Percentiles rank a stretch among this genome's conserved stretches.
Evolutionary conservation across 2,329 filamentous ascomycete genomes (phyloP).

Genomic region (Corynespora cassiicola): DNA sequence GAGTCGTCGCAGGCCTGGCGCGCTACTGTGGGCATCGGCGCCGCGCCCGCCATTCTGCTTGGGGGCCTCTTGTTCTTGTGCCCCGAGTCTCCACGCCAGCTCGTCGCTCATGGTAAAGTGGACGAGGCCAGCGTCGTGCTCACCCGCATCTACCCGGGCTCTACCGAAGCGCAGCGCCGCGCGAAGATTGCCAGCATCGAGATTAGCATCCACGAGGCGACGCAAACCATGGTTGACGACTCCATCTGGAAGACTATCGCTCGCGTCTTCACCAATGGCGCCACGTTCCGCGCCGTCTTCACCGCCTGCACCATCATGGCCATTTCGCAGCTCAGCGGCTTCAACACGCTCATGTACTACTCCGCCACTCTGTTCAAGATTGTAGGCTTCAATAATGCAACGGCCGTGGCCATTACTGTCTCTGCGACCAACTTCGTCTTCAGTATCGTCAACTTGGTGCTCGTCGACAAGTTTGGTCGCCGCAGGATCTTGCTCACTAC

Average conservation of each 20-base stretch:
- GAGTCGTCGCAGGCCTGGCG: slow-evolving; percentile 37
- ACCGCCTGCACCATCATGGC: slow-evolving; percentile 46
- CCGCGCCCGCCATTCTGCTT: slow-evolving; percentile 43
- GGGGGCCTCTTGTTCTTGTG: slow-evolving; percentile 41
- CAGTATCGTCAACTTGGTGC: slow-evolving; percentile 74
- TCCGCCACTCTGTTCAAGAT: slow-evolving; percentile 53
- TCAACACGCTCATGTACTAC: slow-evolving; percentile 88
- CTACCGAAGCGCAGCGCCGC: slow-evolving; percentile 30
- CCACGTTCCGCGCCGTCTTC: slow-evolving; percentile 42
- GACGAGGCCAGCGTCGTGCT: slow-evolving; percentile 42
- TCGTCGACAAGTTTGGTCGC: slow-evolving; percentile 82
- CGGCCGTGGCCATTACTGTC: slow-evolving; percentile 78
- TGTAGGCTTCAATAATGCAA: slow-evolving; percentile 79
- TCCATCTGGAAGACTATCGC: slow-evolving; percentile 38
- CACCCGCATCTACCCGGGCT: slow-evolving; percentile 39
- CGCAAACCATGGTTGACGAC: slow-evolving; percentile 35
- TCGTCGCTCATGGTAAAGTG: slow-evolving; percentile 41
- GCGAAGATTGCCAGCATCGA: slow-evolving; percentile 35
- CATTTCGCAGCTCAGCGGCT: slow-evolving; percentile 44
- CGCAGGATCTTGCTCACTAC: slow-evolving; percentile 64
- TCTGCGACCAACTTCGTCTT: slow-evolving; percentile 84
- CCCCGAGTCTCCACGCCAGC: slow-evolving; percentile 45
- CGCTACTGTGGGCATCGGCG: slow-evolving; percentile 45
- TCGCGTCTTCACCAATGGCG: slow-evolving; percentile 40
- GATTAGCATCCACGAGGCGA: slow-evolving; percentile 40